Evolutionary conservation across 2,329 filamentous ascomycete species (phyloP), one percentile per base, ranked within the genome.

Genomic region (Aspergillus sp.): DNA sequence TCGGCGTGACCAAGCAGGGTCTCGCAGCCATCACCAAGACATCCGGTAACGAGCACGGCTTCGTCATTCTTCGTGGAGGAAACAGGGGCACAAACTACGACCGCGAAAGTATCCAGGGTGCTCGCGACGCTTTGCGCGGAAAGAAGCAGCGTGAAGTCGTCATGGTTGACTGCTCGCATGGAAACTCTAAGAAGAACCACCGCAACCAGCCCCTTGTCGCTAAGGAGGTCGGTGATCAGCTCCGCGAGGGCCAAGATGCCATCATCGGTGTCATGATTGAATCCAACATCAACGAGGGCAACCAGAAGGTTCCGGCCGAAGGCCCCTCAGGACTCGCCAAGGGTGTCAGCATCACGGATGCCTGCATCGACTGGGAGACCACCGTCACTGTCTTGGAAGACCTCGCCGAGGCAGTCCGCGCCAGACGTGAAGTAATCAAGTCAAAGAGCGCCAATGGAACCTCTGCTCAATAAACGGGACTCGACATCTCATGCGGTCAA

Each of bases 211-310:
- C 95, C 72, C 90, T 94, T 81, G 94, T 98, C 49, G 93, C 94
- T 66, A 87, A 90, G 76, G 85, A 84, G 56, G 83, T 99, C 64
- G 90, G 86, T 34, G 91, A 96, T 58, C 94, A 99, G 82, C 84
- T 99, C 66, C 88, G 90, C 55, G 89, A 90, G 67, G 94, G 94
- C 62, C 92, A 99, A 82, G 89, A 87, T 62, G 89, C 87, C 67
- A 96, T 99, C 71, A 87, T 98, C 67, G 95, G 93, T 76, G 92
- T 98, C 74, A 99, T 99, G 94, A 96, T 99, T 71, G 94, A 99
- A 83, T 97, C 92, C 74, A 94, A 98, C 81, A 94, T 98, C 84
- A 88, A 94, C 78, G 95, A 97, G 81, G 89, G 87, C 71, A 92
- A 89, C 83, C 90, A 93, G 75, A 97, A 97, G 83, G 91, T 96